Evolutionary conservation across 805 yeast genomes (phyloP), one percentile per base, ranked within the genome.

Genomic region (Limtongia smithiae): DNA sequence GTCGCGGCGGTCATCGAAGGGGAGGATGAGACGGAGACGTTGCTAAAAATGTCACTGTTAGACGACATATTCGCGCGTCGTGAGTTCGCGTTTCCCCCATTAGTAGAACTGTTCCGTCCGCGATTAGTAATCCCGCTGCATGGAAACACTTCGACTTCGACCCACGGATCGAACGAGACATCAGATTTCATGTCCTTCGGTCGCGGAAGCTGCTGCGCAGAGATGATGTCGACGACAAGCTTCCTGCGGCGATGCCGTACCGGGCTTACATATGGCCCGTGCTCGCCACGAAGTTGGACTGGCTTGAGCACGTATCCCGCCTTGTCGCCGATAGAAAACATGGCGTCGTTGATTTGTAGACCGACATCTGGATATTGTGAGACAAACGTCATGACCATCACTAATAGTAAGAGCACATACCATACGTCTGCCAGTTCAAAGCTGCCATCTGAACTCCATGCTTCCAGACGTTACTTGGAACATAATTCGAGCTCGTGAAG

Each of bases 371-470:
- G 17, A 5, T 5, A 18, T n/a, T 34, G 18, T 9, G 37, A 9
- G 8, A 9, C n/a, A 24, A 9, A 30, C 8, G 11, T 12, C 9
- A 37, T 6, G 32, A 8, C 21, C 15, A 5, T 15, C 27, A 36
- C 6, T 33, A 8, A n/a, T 11, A 15, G n/a, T 9, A 17, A 21
- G 4, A 22, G 22, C 30, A 41, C 44, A 22, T 21, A 41, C 44
- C 51, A 37, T 48, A 42, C 7, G 51, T 48, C 17, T 48, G 51
- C 51, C 51, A 48, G 17, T 48, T 93, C 0, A 96, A 82, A 0
- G 98, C 97, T 3, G 86, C 97, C 88, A 93, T 79, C 63, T 93
- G 98, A 9, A 77, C 83, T 0, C 99, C 99, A 40, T 76, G 71
- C 42, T 74, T 73, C 98, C 99, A 93, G 62, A 79, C 88, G 0